Conservation (phyloP, 768 basidiomycete species). For the Mycena indigotica region DNA sequence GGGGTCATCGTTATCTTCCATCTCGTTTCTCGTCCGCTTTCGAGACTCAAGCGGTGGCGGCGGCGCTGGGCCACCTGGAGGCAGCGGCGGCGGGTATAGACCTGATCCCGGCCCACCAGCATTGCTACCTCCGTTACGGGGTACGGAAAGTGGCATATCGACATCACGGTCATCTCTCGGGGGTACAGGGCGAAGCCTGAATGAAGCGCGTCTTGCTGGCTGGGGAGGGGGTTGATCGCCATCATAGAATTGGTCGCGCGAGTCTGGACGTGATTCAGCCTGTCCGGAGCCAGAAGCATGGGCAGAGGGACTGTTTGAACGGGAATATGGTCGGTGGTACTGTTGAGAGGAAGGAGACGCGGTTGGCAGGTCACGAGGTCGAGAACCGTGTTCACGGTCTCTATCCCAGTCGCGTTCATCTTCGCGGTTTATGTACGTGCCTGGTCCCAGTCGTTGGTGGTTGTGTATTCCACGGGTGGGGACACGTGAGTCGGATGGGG, state of each 20-base stretch:
- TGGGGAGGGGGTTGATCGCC: conserved; percentile 27
- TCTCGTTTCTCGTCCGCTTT: conserved; percentile 63
- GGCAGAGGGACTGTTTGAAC: conserved; percentile 54
- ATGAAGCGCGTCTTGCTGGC: conserved; percentile 50
- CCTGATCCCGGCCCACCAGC: conserved; percentile 5
- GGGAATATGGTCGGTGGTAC: conserved; percentile 49
- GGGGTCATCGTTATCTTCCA: conserved; percentile 56
- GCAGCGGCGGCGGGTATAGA: conserved; percentile 9
- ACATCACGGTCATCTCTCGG: conserved; percentile 24
- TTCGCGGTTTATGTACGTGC: conserved; percentile 55
- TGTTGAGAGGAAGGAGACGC: conserved; percentile 34
- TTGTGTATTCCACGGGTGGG: conserved; percentile 53
- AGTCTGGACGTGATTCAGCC: conserved; percentile 58
- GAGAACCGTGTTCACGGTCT: conserved; percentile 33
- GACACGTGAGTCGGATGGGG: too few relatives aligned
- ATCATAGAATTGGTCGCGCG: conserved; percentile 47
- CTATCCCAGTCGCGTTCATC: conserved; percentile 45
- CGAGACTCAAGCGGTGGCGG: conserved; percentile 46
- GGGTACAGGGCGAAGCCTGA: conserved; percentile 54
- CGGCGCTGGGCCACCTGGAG: conserved; percentile 26
- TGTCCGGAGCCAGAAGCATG: conserved; percentile 37
- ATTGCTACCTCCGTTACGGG: conserved; percentile 15
- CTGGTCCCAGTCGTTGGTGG: conserved; percentile 71
- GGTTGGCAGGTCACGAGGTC: conserved; percentile 34
- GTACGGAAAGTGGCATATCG: not conserved